Conservation (phyloP, 768 basidiomycete genomes). For the Coprinellus micaceus region DNA sequence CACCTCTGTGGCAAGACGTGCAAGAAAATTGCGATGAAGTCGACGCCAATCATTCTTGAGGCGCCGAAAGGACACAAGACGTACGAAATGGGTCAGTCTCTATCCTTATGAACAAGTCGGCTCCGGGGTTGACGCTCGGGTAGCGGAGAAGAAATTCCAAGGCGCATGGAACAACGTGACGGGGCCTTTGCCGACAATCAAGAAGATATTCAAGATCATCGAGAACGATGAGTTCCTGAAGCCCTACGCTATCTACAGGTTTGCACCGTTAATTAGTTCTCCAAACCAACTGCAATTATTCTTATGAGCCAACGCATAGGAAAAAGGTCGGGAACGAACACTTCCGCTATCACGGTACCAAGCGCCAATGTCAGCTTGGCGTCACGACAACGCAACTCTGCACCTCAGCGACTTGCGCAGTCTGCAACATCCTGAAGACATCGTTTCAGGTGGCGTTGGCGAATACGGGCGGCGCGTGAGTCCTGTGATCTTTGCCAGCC, state of each 20-base stretch:
- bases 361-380: constrained; percentile 24
- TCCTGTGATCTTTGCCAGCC: neutral
- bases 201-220: constrained; percentile 16
- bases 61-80: constrained; percentile 17
- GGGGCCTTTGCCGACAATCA: constrained; percentile 7
- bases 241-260: constrained; percentile 15
- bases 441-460: constrained; percentile 31
- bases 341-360: constrained; percentile 32
- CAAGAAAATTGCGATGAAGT: constrained; percentile 15
- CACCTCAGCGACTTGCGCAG: constrained; percentile 16
- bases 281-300: no score
- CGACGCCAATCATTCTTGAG: constrained; percentile 20
- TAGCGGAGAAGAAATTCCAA: constrained; percentile 16
- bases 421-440: constrained; percentile 26
- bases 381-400: constrained; percentile 22
- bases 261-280: neutral
- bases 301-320: constrained; percentile 11
- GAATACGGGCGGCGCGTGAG: constrained; percentile 12
- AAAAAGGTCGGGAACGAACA: constrained; percentile 24
- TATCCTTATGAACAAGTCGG: no score
- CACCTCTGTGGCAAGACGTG: constrained; percentile 23
- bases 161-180: constrained; percentile 11
- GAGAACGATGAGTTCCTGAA: constrained; percentile 14
- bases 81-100: constrained; percentile 14
- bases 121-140: no score